These are phyloP conservation scores for Jaltomata sinuosa DNA, from an alignment of 257 asterid genomes.

Conservation along the genomic window DNA sequence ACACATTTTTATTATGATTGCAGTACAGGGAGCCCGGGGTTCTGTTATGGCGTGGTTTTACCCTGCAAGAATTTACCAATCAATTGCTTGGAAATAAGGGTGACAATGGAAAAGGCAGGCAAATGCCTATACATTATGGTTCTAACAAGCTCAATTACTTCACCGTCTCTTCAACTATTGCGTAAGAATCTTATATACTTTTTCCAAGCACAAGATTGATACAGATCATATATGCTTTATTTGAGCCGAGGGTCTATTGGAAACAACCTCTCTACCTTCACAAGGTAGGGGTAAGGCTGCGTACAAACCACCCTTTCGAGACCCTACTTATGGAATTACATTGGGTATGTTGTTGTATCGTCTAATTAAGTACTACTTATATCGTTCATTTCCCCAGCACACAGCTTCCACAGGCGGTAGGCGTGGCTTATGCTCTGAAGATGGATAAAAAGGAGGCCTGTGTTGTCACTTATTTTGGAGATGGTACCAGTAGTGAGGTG, in stretches of 20 bases:
- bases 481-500: constrained; percentile 89
- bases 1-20: background rate
- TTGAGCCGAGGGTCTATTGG: too few species aligned
- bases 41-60: constrained; percentile 82
- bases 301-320: too few species aligned
- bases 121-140: constrained; percentile 95
- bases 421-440: constrained; percentile 86
- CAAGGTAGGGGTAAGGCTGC: too few species aligned
- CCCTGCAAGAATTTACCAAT: constrained; percentile 64
- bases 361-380: too few species aligned
- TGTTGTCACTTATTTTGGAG: constrained; percentile 70
- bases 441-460: constrained; percentile 82
- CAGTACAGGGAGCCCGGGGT: constrained; percentile 87
- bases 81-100: constrained; percentile 65
- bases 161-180: constrained; percentile 75
- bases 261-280: too few species aligned
- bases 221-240: too few species aligned
- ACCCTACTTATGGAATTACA: too few species aligned
- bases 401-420: constrained; percentile 96
- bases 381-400: constrained; percentile 36
- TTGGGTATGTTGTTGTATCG: too few species aligned
- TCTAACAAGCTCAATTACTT: constrained; percentile 61
- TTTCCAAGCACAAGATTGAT: background rate
- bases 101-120: constrained; percentile 83
- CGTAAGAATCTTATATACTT: constrained; percentile 48